Base-by-base conservation (phyloP, 495 filamentous ascomycete species). In the Talaromyces wortmannii region DNA sequence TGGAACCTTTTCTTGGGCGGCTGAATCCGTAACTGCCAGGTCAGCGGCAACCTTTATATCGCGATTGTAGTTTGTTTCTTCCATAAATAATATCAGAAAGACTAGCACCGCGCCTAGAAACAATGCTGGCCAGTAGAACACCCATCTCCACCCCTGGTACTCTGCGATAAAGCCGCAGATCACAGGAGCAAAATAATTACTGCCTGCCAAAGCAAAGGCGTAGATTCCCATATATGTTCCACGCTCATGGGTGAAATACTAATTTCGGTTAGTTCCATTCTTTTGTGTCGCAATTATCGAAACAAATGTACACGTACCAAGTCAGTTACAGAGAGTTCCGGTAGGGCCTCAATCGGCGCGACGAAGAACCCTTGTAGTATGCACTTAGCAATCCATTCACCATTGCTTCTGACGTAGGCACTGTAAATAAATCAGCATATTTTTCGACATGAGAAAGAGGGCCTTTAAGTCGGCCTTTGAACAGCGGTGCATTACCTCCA, bases 121-220 rank as follows among this genome's bases (percentile, higher is more conserved):
- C 31, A 87, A 83, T 7, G 82, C 81, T 32, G 79, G 80, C 76
- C 80, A 84, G 64, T 84, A 86, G 55, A 84, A 78, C 1, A 84
- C 82, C 83, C 83, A 86, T 61, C 69, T 53, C 73, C 81, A 84
- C 31, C 83, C 81, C 52, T 82, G 74, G 12, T 83, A 81, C 56
- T 85, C 75, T 15, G 79, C 78, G 59, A 88, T 87, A 66, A 88
- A 88, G 2, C 84, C 84, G 50, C 78, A 80, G 56, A 88, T 78
- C 1, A 88, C 67, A 1, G 83, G 83, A 6, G 83, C 84, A 54
- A 87, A 76, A 62, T 78, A 87, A 59, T 83, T 87, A 57, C 81
- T 83, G 5, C 84, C 83, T 3, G 76, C 78, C 17, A 88, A 69
- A 50, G 78, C 78, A 53, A 84, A 79, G 2, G 77, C 83, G 59